phyloP scores from a whole-genome alignment of 106 monocot species.

The Dendrobium chrysotoxum region DNA sequence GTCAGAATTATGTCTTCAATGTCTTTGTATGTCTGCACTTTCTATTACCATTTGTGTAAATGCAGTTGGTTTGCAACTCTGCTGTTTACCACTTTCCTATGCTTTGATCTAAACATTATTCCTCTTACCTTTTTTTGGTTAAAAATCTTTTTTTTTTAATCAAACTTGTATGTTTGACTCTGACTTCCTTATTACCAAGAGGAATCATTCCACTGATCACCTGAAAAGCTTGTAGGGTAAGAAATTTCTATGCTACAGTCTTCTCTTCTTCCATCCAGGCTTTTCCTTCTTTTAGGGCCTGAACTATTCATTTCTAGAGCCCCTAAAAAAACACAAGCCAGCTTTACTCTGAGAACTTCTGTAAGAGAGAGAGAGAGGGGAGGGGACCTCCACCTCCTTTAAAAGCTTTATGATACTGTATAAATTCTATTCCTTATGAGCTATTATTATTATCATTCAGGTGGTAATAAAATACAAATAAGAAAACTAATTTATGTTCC shows the following conservation, averaged over 20 bases:
- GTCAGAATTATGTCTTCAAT: not conserved
- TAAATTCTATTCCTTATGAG: not conserved
- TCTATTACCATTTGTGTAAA: slow-evolving; percentile 23
- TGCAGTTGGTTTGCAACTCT: slow-evolving; percentile 8
- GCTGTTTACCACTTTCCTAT: slow-evolving; percentile 16
- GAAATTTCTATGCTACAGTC: not conserved
- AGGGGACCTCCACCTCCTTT: not conserved
- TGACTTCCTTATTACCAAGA: not conserved
- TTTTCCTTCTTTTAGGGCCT: not conserved
- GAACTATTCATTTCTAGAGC: not conserved
- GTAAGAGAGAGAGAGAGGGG: too few relatives aligned
- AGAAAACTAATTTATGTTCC: not conserved
- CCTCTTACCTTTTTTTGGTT: not conserved
- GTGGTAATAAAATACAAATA: not conserved
- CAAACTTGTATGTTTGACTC: not conserved
- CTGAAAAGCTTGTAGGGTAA: slow-evolving; percentile 3
- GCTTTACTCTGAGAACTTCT: not conserved
- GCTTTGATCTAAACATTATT: not conserved
- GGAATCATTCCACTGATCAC: not conserved
- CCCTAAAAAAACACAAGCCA: slow-evolving; percentile 1
- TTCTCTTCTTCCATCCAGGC: not conserved
- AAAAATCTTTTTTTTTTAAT: too few relatives aligned
- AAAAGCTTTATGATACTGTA: slow-evolving; percentile 4
- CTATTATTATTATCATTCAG: not conserved
- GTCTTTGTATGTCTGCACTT: slow-evolving; percentile 10